Conservation (phyloP, 306 rosid species). For the Vicia villosa region DNA sequence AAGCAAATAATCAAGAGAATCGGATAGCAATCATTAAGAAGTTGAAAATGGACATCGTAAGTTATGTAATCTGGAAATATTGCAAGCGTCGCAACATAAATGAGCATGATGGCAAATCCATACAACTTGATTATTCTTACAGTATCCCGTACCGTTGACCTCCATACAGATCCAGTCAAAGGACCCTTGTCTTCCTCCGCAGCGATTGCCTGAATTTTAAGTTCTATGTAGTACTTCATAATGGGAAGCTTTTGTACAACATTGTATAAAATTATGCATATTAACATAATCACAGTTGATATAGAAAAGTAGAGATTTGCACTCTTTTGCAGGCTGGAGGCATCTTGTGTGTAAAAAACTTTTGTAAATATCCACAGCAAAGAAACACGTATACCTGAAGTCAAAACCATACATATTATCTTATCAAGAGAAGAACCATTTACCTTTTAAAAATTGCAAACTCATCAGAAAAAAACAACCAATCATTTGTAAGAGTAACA, state of each 20-base stretch:
- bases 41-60: conserved; percentile 80
- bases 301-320: conserved; percentile 78
- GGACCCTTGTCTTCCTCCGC: conserved; percentile 66
- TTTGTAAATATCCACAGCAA: conserved; percentile 73
- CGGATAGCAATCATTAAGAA: conserved; percentile 83
- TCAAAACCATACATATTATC: conserved; percentile 14
- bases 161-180: conserved; percentile 52
- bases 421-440: too few relatives aligned
- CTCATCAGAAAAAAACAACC: not conserved
- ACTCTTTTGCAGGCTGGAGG: conserved; percentile 66
- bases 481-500: not conserved
- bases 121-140: conserved; percentile 58
- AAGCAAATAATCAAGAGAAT: conserved; percentile 64
- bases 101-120: conserved; percentile 65
- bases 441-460: not conserved
- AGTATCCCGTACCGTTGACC: conserved; percentile 26
- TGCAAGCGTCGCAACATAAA: conserved; percentile 75
- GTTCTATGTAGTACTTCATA: too few relatives aligned
- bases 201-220: too few relatives aligned
- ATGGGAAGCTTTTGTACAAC: too few relatives aligned
- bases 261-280: too few relatives aligned
- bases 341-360: conserved; percentile 76
- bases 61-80: conserved; percentile 93
- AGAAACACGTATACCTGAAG: conserved; percentile 78
- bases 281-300: conserved; percentile 59